Evolutionary conservation across 2,329 filamentous ascomycete species (phyloP), one percentile per base, ranked within the genome.

Genomic region (Aureobasidium namibiae): DNA sequence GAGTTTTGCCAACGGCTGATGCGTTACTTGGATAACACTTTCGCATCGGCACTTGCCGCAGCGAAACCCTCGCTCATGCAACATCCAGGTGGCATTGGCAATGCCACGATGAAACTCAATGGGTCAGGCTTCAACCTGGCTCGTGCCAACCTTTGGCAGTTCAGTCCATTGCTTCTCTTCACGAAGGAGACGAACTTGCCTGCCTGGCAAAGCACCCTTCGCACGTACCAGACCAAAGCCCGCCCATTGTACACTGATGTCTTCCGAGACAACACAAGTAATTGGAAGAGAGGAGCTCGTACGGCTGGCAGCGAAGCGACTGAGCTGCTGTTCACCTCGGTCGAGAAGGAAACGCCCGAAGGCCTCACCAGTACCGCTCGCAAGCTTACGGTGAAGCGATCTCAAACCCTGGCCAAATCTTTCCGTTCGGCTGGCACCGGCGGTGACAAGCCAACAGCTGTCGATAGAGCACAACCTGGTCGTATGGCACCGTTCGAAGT

Each of bases 381-480:
- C 63, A 96, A 96, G 73, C 75, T 97, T 62, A 97, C 92, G 0
- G 92, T 97, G 56, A 96, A 96, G 78, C 84, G 92, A 69, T 94
- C 90, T 64, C 92, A 96, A 73, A 96, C 90, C 2, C 75, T 94
- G 60, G 89, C 89, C 23, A 86, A 88, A 67, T 84, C 81, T 49
- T 77, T 92, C 53, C 83, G 89, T 36, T 85, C 84, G 49, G 85
- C 86, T 60, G 81, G 83, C 31, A 31, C 5, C 42, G 53, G 41
- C 9, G 29, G 42, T 4, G 87, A 90, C 48, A 83, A 82, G 56
- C 74, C 76, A 56, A 75, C 70, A 60, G 64, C 67, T n/a, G 68
- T 67, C 14, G 63, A 66, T 14, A 64, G 69, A 57, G 73, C 75
- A 9, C 75, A 82, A 48, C 84, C 87, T 64, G 85, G 83, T 57